These are phyloP conservation scores for Astragalus glycyphyllos DNA, from an alignment of 306 rosid species.

Conservation along the genomic window DNA sequence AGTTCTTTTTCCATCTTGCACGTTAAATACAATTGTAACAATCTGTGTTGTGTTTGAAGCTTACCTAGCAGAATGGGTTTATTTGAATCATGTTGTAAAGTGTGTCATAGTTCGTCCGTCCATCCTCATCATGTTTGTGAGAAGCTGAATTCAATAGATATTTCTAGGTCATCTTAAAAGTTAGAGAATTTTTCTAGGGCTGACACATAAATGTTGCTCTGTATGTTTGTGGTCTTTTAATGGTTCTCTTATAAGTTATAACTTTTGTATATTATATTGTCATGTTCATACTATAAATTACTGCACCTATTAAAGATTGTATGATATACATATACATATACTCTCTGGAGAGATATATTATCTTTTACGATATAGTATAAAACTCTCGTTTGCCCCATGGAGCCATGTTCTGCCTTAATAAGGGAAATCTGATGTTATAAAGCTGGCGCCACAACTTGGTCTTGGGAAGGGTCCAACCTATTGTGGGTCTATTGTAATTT, in stretches of 20 bases:
- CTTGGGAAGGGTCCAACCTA: background rate
- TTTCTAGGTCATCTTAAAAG: conserved; percentile 8
- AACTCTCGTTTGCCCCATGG: background rate
- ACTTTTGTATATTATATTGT: background rate
- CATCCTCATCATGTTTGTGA: conserved; percentile 2
- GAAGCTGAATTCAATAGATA: background rate
- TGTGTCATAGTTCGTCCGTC: background rate
- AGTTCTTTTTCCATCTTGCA: conserved; percentile 3
- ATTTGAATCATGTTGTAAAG: conserved; percentile 11
- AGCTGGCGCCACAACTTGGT: background rate
- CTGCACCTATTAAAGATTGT: background rate
- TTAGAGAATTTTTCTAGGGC: background rate
- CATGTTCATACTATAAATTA: background rate
- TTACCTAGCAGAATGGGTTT: background rate
- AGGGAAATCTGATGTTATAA: background rate
- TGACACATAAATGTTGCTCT: background rate
- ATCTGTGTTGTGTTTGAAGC: conserved; percentile 5
- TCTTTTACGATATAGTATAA: background rate
- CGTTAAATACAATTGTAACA: background rate
- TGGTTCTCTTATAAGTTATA: background rate
- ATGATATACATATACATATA: conserved; percentile 11
- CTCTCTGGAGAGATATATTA: background rate
- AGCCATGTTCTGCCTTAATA: background rate
- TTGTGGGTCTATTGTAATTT: background rate
- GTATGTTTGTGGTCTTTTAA: background rate